A percentile compares a stretch with the other conserved stretches of the same genome.
Evolutionary conservation across 2,329 filamentous ascomycete genomes (phyloP).

Genomic region (Cladobotryum protrusum): DNA sequence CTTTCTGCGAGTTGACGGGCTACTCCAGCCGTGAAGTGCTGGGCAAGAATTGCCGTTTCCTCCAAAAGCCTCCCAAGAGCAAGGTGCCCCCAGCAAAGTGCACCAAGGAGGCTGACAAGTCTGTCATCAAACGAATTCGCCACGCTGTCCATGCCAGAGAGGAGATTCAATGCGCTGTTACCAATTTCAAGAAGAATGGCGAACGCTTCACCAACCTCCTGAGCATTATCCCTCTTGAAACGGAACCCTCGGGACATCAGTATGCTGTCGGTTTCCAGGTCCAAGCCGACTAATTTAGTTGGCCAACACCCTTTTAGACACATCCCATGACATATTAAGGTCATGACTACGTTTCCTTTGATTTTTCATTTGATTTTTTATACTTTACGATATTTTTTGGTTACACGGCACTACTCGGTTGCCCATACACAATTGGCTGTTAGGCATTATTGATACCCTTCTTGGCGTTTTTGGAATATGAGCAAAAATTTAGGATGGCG

Average conservation of each 20-base stretch:
- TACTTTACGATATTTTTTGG: too few relatives aligned
- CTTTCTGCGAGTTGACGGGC: constrained; percentile 72
- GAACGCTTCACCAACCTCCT: constrained; percentile 74
- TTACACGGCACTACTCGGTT: too few relatives aligned
- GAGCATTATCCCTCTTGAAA: constrained; percentile 75
- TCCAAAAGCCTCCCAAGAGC: constrained; percentile 65
- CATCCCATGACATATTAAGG: too few relatives aligned
- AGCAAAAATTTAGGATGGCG: neutral
- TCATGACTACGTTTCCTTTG: too few relatives aligned
- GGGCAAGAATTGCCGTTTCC: constrained; percentile 76
- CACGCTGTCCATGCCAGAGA: constrained; percentile 36
- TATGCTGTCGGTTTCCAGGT: constrained; percentile 80
- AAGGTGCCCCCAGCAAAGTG: neutral
- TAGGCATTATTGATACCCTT: neutral
- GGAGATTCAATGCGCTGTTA: constrained; percentile 50
- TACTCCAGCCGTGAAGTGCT: constrained; percentile 69
- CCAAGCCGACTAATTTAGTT: constrained; percentile 43
- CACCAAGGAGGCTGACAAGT: constrained; percentile 27
- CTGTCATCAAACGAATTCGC: constrained; percentile 51
- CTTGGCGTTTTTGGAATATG: neutral
- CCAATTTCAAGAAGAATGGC: constrained; percentile 78
- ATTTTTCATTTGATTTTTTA: too few relatives aligned
- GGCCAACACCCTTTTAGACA: neutral
- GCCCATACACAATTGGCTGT: neutral
- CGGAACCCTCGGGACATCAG: constrained; percentile 57